phyloP scores from a whole-genome alignment of 768 basidiomycete species.

The Phaeotremella skinneri region DNA sequence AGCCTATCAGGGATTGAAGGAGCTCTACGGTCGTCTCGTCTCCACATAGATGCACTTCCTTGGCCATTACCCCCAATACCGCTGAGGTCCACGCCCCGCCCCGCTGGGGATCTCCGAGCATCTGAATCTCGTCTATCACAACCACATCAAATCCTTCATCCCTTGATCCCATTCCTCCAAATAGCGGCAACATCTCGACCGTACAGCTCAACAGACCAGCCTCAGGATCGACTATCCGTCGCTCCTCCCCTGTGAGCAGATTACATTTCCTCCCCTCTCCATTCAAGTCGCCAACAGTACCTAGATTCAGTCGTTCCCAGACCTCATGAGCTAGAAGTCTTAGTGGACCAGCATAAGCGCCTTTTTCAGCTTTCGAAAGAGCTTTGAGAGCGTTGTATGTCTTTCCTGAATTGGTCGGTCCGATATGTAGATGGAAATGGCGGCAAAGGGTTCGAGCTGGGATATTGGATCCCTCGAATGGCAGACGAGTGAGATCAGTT shows the following conservation, averaged over 20 bases:
- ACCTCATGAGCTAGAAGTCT: slow-evolving; percentile 93
- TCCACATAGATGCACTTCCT: slow-evolving; percentile 89
- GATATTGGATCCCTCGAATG: slow-evolving; percentile 30
- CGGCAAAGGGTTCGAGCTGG: slow-evolving; percentile 60
- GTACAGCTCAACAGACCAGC: slow-evolving; percentile 75
- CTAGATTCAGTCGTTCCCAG: slow-evolving; percentile 83
- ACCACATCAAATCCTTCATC: slow-evolving; percentile 64
- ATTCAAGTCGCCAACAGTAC: slow-evolving; percentile 71
- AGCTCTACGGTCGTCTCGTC: slow-evolving; percentile 87
- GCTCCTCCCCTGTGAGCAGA: slow-evolving; percentile 88
- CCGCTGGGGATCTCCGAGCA: slow-evolving; percentile 76
- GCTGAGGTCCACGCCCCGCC: slow-evolving; percentile 81
- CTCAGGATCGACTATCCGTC: slow-evolving; percentile 62
- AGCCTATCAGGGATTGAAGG: slow-evolving; percentile 61
- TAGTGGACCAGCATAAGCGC: slow-evolving; percentile 86
- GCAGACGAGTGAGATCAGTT: slow-evolving; percentile 37
- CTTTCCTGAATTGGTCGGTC: slow-evolving; percentile 97
- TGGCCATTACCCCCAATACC: slow-evolving; percentile 69
- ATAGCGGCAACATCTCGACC: slow-evolving; percentile 77
- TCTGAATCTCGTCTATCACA: slow-evolving; percentile 96
- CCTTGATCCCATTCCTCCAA: not conserved
- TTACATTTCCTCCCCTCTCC: slow-evolving; percentile 72
- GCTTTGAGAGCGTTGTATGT: slow-evolving; percentile 89
- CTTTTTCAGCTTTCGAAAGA: slow-evolving; percentile 68
- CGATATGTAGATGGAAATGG: slow-evolving; percentile 90